Evolutionary conservation across 495 filamentous ascomycete genomes (phyloP), one percentile per base, ranked within the genome.

Genomic region (Podospora sp.): DNA sequence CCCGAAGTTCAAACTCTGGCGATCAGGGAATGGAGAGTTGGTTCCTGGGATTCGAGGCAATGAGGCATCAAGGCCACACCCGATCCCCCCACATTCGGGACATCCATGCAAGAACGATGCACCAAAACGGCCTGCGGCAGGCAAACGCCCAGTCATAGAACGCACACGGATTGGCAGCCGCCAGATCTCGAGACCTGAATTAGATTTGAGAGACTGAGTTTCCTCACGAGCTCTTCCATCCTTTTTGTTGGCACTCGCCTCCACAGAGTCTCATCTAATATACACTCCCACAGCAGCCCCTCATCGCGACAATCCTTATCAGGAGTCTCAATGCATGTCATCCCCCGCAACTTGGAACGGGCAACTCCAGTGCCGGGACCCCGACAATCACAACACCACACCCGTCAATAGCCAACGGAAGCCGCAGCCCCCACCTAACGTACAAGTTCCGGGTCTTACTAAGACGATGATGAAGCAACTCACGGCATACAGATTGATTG

Each of bases 41-140:
- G 33, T 49, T 66, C 65, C 65, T 67, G 62, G 65, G 25, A 62
- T 67, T 49, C 65, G 21, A 67, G 65, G 65, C 65, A 40, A 26
- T 67, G 58, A 67, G 65, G 65, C 65, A 62, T 7, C 65, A 62
- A 62, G 56, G 58, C 65, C 21, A 52, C 62, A 57, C 35, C 52
- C 33, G 16, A 22, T 22, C 14, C 56, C 27, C 22, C 18, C 20
- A 21, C 56, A 61, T 52, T n/a, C 24, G 33, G n/a, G 40, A 35
- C 24, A 53, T 14, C 29, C 21, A 24, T 29, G 36, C 50, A 29
- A 27, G 56, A 49, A 20, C 52, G 49, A 18, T 56, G 53, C 14
- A 46, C 58, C 63, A 56, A 2, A 22, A 55, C 52, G 52, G 52
- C 52, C 14, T 55, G 16, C 52, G 52, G 52, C 52, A 55, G 52